phyloP scores from a whole-genome alignment of 2,329 filamentous ascomycete species.

The Fusarium guadeloupense region DNA sequence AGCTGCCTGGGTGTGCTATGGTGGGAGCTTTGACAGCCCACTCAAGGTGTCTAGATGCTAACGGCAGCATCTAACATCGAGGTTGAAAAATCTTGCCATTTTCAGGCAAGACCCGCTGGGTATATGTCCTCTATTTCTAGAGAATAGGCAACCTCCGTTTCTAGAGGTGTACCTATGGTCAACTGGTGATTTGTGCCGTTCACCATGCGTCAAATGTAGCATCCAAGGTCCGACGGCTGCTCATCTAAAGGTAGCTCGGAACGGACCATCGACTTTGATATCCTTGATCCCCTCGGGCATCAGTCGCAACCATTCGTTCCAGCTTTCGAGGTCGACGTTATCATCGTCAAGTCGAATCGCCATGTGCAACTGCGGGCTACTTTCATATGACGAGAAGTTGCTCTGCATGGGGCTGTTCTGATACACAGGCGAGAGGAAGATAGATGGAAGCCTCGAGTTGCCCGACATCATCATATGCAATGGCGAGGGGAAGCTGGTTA shows the following conservation, averaged over 20 bases:
- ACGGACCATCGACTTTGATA: slow-evolving; percentile 64
- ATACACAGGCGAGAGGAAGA: slow-evolving; percentile 62
- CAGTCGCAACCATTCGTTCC: slow-evolving; percentile 67
- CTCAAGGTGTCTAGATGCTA: background rate
- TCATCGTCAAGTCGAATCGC: slow-evolving; percentile 62
- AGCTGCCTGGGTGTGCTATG: slow-evolving; percentile 7
- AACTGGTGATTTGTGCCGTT: slow-evolving; percentile 3
- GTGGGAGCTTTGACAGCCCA: slow-evolving; percentile 7
- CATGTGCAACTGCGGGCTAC: slow-evolving; percentile 60
- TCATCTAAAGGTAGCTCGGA: slow-evolving; percentile 45
- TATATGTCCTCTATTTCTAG: slow-evolving; percentile 9
- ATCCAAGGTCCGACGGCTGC: background rate
- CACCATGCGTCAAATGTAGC: slow-evolving; percentile 1
- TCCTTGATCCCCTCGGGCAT: slow-evolving; percentile 67
- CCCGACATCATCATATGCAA: slow-evolving; percentile 65
- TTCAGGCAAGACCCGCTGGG: slow-evolving; percentile 23
- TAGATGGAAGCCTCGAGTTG: slow-evolving; percentile 63
- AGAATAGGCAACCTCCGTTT: slow-evolving; percentile 17
- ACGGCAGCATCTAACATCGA: slow-evolving; percentile 1
- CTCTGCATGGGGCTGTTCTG: slow-evolving; percentile 52
- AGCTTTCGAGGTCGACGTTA: slow-evolving; percentile 60
- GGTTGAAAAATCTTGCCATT: slow-evolving; percentile 22
- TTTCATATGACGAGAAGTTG: slow-evolving; percentile 53
- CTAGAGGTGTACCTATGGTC: slow-evolving; percentile 2
- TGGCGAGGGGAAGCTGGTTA: slow-evolving; percentile 62